phyloP scores from a whole-genome alignment of 345 rosid genomes.

The Erodium maritimum region DNA sequence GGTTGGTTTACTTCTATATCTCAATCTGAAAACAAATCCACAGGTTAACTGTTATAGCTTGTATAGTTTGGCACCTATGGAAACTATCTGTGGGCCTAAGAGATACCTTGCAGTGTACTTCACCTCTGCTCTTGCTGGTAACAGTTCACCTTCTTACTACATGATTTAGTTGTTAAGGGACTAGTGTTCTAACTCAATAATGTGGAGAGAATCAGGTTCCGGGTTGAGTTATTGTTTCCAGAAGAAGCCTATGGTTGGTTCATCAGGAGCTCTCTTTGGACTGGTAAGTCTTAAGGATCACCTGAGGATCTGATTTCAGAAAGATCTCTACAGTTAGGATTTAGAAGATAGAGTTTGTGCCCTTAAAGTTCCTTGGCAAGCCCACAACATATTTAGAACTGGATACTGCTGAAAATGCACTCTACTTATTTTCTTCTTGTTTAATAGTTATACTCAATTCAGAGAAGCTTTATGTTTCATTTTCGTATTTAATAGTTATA shows the following conservation, averaged over 20 bases:
- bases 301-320: too few species aligned
- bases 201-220: conserved; percentile 52
- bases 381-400: too few species aligned
- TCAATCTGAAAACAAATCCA: conserved; percentile 9
- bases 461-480: too few species aligned
- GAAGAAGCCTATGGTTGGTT: conserved; percentile 74
- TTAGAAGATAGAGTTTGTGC: too few species aligned
- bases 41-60: conserved; percentile 82
- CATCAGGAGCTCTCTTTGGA: conserved; percentile 89
- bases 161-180: conserved; percentile 10
- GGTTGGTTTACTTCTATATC: neutral
- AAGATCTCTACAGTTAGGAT: too few species aligned
- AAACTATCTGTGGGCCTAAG: conserved; percentile 56
- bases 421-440: too few species aligned
- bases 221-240: conserved; percentile 57
- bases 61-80: conserved; percentile 81
- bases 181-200: conserved; percentile 19
- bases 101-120: conserved; percentile 68
- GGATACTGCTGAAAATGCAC: too few species aligned
- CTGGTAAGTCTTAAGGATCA: too few species aligned
- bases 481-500: too few species aligned
- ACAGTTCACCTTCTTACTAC: conserved; percentile 17
- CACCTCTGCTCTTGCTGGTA: conserved; percentile 79
- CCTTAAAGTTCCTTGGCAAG: too few species aligned
- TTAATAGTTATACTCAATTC: too few species aligned